Conservation (phyloP, 345 rosid genomes). For the Anacardium occidentale region DNA sequence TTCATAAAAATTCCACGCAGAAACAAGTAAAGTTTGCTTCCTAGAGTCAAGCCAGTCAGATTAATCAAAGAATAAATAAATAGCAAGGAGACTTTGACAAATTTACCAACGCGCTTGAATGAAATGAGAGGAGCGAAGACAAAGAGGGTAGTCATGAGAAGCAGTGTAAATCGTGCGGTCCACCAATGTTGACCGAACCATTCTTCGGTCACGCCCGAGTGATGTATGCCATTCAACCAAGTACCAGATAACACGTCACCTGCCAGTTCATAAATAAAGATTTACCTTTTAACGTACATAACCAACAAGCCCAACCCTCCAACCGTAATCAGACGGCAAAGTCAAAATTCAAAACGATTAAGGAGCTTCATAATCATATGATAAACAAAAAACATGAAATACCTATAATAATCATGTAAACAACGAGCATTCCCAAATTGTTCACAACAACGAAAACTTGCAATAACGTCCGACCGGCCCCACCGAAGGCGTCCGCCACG, state of each 20-base stretch:
- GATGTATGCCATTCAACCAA: conserved; percentile 41
- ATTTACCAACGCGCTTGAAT: conserved; percentile 59
- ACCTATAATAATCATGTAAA: conserved; percentile 68
- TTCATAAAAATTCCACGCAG: background rate
- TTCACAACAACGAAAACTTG: conserved; percentile 59
- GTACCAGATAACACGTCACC: conserved; percentile 69
- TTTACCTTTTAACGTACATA: background rate
- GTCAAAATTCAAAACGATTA: background rate
- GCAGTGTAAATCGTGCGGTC: conserved; percentile 48
- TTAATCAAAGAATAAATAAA: background rate
- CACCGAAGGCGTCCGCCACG: conserved; percentile 55
- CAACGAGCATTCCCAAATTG: conserved; percentile 66
- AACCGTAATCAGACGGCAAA: conserved; percentile 4
- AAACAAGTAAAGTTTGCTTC: background rate
- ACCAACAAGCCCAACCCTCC: conserved; percentile 5
- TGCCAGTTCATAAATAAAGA: conserved; percentile 24
- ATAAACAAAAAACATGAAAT: background rate
- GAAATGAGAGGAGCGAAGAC: conserved; percentile 63
- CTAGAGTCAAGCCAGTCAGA: background rate
- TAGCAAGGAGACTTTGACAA: background rate
- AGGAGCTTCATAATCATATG: background rate
- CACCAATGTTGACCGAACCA: conserved; percentile 63
- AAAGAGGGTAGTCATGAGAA: conserved; percentile 46
- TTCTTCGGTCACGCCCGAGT: conserved; percentile 52
- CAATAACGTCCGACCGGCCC: conserved; percentile 39